Percentiles rank a stretch among this genome's conserved stretches.
Conservation (phyloP, 352 stramenopile genomes). For the Globisporangium ultimum region DNA sequence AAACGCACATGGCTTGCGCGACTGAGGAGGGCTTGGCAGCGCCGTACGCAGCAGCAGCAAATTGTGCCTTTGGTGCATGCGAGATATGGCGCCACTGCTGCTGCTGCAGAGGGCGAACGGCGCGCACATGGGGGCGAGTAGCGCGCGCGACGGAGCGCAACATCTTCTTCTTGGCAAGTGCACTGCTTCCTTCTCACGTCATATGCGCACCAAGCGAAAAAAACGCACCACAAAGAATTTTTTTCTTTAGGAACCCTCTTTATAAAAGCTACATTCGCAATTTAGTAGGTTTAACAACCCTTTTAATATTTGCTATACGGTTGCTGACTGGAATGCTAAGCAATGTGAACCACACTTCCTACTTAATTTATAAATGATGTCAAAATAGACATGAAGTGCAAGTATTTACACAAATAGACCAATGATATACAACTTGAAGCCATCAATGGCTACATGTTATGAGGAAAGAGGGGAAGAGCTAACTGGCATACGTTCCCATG, state of each 20-base stretch:
- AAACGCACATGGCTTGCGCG: conserved; percentile 13
- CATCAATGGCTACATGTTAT: not conserved
- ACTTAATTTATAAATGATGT: not conserved
- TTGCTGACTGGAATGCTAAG: no score
- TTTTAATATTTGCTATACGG: no score
- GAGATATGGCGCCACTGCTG: conserved; percentile 12
- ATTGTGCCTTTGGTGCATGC: not conserved
- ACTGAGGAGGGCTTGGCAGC: not conserved
- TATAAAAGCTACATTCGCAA: not conserved
- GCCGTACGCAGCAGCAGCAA: not conserved
- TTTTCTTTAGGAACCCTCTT: not conserved
- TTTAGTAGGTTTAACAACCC: no score
- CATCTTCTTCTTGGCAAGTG: conserved; percentile 6
- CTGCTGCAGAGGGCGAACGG: conserved; percentile 5
- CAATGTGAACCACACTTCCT: no score
- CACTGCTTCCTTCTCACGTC: not conserved
- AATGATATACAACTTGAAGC: not conserved
- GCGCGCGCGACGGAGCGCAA: conserved; percentile 11
- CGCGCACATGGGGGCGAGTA: conserved; percentile 1
- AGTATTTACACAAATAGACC: not conserved
- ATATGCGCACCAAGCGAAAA: conserved; percentile 1
- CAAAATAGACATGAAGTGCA: not conserved
- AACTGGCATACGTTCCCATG: no score
- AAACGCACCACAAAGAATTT: not conserved
- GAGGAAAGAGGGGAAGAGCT: no score